Evolutionary conservation across 306 rosid genomes (phyloP), one percentile per base, ranked within the genome.

Genomic region (Adenanthera pavonina): DNA sequence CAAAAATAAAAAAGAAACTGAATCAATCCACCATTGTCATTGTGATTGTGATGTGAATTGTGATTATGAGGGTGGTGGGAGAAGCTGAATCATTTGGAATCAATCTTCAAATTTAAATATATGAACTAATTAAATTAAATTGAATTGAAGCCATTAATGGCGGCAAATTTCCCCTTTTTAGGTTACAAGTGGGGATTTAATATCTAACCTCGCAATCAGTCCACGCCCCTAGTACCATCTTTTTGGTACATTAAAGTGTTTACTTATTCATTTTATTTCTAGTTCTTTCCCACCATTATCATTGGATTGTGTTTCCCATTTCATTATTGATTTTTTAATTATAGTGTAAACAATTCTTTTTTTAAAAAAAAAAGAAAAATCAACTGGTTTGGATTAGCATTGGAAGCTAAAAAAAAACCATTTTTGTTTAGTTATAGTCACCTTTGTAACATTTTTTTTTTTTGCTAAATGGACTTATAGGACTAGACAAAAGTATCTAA

Each of bases 141-240:
- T 44, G 1, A 20, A 19, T 61, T 61, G 68, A 38, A 69, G 3
- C 74, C 74, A 20, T 44, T 69, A 44, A 69, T 69, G 74, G 56
- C 40, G 74, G 19, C 56, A 46, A 69, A 19, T 4, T 2, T 2
- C 11, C 54, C 40, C 20, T 44, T 69, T 69, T 69, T 19, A 40
- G 14, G 34, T n/a, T 4, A 3, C 52, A n/a, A 8, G 52, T 68
- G 53, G 53, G 51, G 5, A 43, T 14, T 57, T 1, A 6, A 1
- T 30, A 11, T 30, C 38, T 38, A 69, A 19, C 17, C 2, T 69
- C 33, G n/a, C 52, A 46, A 11, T 46, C 3, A 43, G 11, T 44
- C n/a, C 38, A 44, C 11, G 17, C 73, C 2, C 10, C 48, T 14
- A 4, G 10, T 44, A 19, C 54, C 56, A 69, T 43, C 74, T 69